Percentiles rank a stretch among this genome's conserved stretches.
Evolutionary conservation across 371 early-diverging fungal genomes (phyloP).

Genomic region (Agmasoma carcini): DNA sequence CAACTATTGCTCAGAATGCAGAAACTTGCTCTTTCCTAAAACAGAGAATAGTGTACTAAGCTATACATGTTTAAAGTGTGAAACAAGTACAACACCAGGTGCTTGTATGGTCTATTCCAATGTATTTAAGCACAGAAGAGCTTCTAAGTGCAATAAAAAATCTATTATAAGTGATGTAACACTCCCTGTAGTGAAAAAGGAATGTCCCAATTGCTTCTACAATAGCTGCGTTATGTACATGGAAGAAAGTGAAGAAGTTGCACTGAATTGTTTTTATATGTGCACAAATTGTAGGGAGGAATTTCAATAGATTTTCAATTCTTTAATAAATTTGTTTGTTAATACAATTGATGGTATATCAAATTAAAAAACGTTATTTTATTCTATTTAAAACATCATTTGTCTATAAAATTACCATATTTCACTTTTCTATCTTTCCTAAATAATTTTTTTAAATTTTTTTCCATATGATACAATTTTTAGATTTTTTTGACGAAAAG

Average conservation of each 20-base stretch:
- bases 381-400: no score
- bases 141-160: not conserved
- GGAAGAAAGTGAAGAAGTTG: constrained; percentile 20
- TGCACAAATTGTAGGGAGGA: constrained; percentile 16
- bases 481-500: no score
- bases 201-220: constrained; percentile 7
- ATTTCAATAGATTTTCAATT: no score
- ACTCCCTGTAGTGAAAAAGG: constrained; percentile 7
- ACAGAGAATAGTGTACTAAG: constrained; percentile 57
- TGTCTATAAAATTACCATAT: no score
- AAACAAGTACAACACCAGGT: not conserved
- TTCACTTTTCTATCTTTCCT: no score
- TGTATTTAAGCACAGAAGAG: not conserved
- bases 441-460: no score
- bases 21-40: constrained; percentile 82
- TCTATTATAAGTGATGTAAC: constrained; percentile 15
- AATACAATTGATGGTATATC: no score
- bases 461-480: no score
- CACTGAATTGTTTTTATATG: constrained; percentile 13
- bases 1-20: constrained; percentile 57
- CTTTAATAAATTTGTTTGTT: no score
- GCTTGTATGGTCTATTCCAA: constrained; percentile 1
- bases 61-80: constrained; percentile 1
- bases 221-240: constrained; percentile 16
- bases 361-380: no score